These are phyloP conservation scores for Phlebiopsis gigantea DNA, from an alignment of 768 basidiomycete genomes.

Conservation along the genomic window DNA sequence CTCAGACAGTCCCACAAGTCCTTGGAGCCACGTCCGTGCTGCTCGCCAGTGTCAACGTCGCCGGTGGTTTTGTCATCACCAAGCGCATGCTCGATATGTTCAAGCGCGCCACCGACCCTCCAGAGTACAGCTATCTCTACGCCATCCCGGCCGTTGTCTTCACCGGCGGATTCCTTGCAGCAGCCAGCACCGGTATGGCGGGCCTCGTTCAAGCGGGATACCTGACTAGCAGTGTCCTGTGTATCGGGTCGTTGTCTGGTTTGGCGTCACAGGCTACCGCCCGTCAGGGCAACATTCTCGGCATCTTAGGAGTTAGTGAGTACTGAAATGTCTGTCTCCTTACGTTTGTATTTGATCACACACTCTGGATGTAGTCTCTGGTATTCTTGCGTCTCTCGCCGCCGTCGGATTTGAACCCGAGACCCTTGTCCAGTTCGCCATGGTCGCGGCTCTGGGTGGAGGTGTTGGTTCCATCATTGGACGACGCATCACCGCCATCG, in stretches of 20 bases:
- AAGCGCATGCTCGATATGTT: constrained; percentile 95
- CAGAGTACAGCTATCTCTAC: constrained; percentile 85
- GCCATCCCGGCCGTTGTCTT: constrained; percentile 76
- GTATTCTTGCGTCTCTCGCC: constrained; percentile 72
- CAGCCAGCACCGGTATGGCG: constrained; percentile 79
- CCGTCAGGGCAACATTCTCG: constrained; percentile 84
- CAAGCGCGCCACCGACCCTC: constrained; percentile 84
- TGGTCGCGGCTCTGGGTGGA: constrained; percentile 71
- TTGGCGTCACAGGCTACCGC: constrained; percentile 77
- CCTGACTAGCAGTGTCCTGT: constrained; percentile 77
- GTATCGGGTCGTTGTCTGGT: constrained; percentile 81
- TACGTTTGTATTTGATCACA: background rate
- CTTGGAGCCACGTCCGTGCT: constrained; percentile 83
- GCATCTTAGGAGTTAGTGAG: constrained; percentile 67
- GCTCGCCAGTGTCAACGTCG: constrained; percentile 82
- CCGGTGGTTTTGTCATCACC: constrained; percentile 85
- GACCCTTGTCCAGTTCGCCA: constrained; percentile 73
- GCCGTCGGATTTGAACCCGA: constrained; percentile 80
- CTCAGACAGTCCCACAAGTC: constrained; percentile 73
- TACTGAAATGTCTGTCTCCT: background rate
- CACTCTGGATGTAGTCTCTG: constrained; percentile 37
- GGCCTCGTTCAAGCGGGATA: constrained; percentile 89
- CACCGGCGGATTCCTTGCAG: constrained; percentile 75
- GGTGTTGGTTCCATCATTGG: constrained; percentile 68
- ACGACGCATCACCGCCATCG: constrained; percentile 79